Percentiles rank a stretch among this genome's conserved stretches.
These are phyloP conservation scores for Staphylotrichum tortipilum DNA, from an alignment of 495 filamentous ascomycete species.

Conservation along the genomic window DNA sequence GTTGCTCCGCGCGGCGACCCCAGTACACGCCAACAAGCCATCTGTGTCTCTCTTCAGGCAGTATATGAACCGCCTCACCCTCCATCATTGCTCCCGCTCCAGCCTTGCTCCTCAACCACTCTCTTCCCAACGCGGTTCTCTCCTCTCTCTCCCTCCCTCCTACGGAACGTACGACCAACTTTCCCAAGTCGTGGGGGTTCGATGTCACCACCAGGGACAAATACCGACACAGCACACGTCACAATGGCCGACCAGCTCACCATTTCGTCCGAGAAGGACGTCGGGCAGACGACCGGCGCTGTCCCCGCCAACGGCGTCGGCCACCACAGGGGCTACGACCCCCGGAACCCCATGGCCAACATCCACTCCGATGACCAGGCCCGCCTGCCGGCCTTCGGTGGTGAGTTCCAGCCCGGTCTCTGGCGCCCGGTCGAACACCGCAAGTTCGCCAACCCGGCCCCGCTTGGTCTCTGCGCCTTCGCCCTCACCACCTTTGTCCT, in stretches of 20 bases:
- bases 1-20: slow-evolving; percentile 1
- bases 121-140: neutral
- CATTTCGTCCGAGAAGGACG: slow-evolving; percentile 24
- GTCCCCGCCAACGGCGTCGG: slow-evolving; percentile 21
- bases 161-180: neutral
- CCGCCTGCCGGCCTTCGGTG: slow-evolving; percentile 75
- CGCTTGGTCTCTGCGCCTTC: slow-evolving; percentile 81
- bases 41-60: neutral
- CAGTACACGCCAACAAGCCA: slow-evolving; percentile 2
- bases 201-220: slow-evolving; percentile 4
- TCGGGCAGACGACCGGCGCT: slow-evolving; percentile 17
- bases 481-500: slow-evolving; percentile 94
- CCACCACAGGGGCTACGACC: slow-evolving; percentile 39
- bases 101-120: neutral
- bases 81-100: neutral
- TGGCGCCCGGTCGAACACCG: slow-evolving; percentile 66
- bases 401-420: slow-evolving; percentile 92
- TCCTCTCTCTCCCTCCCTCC: too few species aligned
- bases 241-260: too few species aligned
- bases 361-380: slow-evolving; percentile 53
- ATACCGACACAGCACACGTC: slow-evolving; percentile 9
- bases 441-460: slow-evolving; percentile 84
- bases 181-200: neutral
- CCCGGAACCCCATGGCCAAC: slow-evolving; percentile 62
- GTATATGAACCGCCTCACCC: slow-evolving; percentile 11